A percentile compares a stretch with the other conserved stretches of the same genome.
phyloP scores from a whole-genome alignment of 345 rosid genomes.

The Pelargonium nanum region DNA sequence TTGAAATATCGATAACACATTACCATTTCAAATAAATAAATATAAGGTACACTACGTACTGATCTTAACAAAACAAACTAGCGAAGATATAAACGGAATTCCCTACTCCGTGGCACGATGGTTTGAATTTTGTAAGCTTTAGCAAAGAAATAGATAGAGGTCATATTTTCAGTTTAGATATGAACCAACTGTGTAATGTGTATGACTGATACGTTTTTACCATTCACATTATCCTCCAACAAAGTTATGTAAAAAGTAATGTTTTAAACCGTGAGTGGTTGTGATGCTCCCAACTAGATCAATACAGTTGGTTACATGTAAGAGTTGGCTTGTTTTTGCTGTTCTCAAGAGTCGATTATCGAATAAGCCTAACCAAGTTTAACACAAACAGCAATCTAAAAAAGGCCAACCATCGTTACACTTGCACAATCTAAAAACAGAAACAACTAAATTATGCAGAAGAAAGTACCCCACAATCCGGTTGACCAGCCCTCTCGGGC shows the following conservation, averaged over 20 bases:
- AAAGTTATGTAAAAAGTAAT: not conserved
- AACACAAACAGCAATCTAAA: not conserved
- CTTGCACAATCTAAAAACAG: not conserved
- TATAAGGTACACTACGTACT: not conserved
- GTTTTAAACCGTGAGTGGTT: not conserved
- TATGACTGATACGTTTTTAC: not conserved
- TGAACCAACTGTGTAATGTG: not conserved
- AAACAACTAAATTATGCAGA: not conserved
- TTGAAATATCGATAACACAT: not conserved
- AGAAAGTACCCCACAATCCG: constrained; percentile 57
- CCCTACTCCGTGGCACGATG: not conserved
- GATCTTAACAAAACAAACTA: not conserved
- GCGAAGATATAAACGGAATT: not conserved
- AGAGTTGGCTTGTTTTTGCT: not conserved
- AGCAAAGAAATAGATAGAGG: not conserved
- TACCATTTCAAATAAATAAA: not conserved
- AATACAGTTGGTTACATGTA: not conserved
- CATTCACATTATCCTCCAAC: not conserved
- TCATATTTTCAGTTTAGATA: not conserved
- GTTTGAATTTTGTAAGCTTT: not conserved
- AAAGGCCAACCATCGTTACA: not conserved
- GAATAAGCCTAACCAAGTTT: not conserved
- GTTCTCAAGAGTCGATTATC: not conserved
- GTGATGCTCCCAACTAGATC: not conserved
- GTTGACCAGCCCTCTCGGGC: constrained; percentile 64